Base-by-base conservation (phyloP, 2,329 filamentous ascomycete genomes). In the Colletotrichum tropicale region DNA sequence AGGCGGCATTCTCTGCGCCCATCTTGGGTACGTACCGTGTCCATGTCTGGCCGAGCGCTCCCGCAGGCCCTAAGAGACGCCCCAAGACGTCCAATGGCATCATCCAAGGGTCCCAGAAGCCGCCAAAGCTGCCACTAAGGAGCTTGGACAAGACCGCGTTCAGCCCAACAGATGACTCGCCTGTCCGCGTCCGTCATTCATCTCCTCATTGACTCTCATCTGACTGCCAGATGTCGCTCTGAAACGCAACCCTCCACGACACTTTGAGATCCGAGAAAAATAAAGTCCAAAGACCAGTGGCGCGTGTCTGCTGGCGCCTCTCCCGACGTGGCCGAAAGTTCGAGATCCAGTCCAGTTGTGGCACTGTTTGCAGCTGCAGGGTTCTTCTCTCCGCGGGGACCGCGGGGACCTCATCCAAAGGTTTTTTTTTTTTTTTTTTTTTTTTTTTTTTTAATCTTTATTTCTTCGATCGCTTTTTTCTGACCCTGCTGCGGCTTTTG, bases 71-170 rank as follows among this genome's bases (percentile, higher is more conserved):
- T n/a, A 64, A 58, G 8, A 61, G 21, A 64, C 64, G 30, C 28
- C 58, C n/a, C 30, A n/a, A 13, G 30, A 36, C 13, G 48, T 69
- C 58, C 58, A 76, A 76, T 76, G 70, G 70, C 74, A 76, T 76
- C 74, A 76, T 76, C 64, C 74, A 74, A 74, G 70, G 74, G 48
- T 69, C 60, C 65, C 52, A 74, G 70, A 73, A 71, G 56, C 64
- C 58, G n/a, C 70, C 48, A 30, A 65, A 21, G 58, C 58, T 68
- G 70, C 65, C 70, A 70, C 74, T 76, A 76, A 36, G 52, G 30
- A 52, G 43, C 58, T 69, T 61, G 58, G 65, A 64, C 70, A 65
- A 38, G 70, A 38, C 70, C 68, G 74, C 70, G 70, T 76, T 64
- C 74, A 68, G 73, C 70, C 30, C 58, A 38, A 72, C n/a, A 52